phyloP scores from a whole-genome alignment of 306 rosid species.

The Corylus americana region DNA sequence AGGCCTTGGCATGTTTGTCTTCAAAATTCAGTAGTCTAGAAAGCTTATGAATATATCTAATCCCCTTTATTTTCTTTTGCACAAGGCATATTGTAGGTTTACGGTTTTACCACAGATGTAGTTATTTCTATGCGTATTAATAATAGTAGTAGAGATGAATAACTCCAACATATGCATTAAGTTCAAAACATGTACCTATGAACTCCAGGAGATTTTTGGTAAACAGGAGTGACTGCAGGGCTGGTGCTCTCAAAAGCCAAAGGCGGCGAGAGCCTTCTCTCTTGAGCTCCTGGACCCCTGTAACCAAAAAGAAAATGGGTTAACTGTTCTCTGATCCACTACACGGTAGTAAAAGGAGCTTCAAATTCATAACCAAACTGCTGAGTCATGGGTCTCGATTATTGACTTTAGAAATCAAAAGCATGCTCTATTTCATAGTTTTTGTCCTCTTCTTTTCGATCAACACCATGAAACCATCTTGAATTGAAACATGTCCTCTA shows the following conservation, averaged over 20 bases:
- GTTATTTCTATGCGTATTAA: neutral
- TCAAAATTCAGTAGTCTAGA: neutral
- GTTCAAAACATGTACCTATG: neutral
- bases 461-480: too few species aligned
- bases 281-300: conserved; percentile 27
- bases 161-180: neutral
- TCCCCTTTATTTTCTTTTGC: too few species aligned
- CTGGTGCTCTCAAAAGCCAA: conserved; percentile 11
- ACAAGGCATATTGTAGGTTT: neutral
- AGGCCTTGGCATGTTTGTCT: neutral
- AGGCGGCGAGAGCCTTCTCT: conserved; percentile 8
- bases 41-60: too few species aligned
- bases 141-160: neutral
- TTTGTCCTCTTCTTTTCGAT: too few species aligned
- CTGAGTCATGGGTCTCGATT: neutral
- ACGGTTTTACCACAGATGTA: neutral
- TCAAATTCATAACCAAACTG: neutral
- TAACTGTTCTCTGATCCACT: neutral
- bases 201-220: conserved; percentile 15
- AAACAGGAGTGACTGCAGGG: conserved; percentile 14
- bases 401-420: neutral
- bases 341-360: neutral
- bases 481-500: too few species aligned
- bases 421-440: too few species aligned
- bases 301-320: neutral